phyloP scores from a whole-genome alignment of 306 rosid genomes.

The Vicia villosa region DNA sequence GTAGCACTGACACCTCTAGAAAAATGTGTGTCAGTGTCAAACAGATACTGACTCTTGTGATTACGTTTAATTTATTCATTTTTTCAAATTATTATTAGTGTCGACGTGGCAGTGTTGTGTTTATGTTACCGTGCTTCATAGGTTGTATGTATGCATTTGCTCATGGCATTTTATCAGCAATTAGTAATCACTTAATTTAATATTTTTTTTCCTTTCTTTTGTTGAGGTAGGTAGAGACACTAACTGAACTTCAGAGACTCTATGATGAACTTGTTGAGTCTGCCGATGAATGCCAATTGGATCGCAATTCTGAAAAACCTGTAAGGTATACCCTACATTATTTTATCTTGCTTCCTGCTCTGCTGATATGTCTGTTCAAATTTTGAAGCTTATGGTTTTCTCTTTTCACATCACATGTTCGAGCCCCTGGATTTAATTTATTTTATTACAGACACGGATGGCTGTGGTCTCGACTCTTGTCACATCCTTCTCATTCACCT shows the following conservation, averaged over 20 bases:
- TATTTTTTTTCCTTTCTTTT: not conserved
- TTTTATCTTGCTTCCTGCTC: not conserved
- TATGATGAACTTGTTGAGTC: constrained; percentile 80
- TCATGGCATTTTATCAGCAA: constrained; percentile 9
- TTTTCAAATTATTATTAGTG: no score
- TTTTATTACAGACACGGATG: constrained; percentile 68
- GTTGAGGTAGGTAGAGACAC: constrained; percentile 64
- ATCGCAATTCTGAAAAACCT: constrained; percentile 65
- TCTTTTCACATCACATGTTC: constrained; percentile 2
- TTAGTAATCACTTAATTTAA: constrained; percentile 5
- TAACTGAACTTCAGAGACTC: constrained; percentile 89
- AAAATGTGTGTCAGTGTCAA: no score
- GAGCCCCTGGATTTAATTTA: constrained; percentile 15
- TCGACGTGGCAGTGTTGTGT: no score
- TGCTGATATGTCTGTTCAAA: constrained; percentile 33
- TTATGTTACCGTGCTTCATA: no score
- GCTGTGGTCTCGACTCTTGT: constrained; percentile 95
- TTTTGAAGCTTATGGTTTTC: constrained; percentile 22
- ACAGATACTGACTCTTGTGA: no score
- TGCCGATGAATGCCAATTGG: constrained; percentile 72
- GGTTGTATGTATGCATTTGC: constrained; percentile 10
- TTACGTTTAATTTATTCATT: no score
- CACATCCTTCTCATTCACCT: constrained; percentile 74
- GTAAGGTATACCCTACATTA: constrained; percentile 60
- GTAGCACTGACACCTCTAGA: no score